Base-by-base conservation (phyloP, 2,329 filamentous ascomycete genomes). In the Cyclaneusma minus region DNA sequence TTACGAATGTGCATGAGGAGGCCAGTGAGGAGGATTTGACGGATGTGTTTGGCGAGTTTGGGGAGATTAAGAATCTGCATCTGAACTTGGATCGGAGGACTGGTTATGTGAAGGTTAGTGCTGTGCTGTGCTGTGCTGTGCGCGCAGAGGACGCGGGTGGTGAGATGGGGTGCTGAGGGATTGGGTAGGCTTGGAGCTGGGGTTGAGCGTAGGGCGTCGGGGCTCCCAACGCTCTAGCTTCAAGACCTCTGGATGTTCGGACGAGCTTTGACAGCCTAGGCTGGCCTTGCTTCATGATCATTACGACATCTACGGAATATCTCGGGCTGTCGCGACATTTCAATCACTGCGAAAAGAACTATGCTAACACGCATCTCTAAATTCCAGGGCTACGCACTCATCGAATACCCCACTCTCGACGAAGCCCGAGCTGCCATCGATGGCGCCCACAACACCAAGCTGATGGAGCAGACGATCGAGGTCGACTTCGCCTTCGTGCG, bases 401-500 rank as follows among this genome's bases (percentile, higher is more conserved):
- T 89, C 49, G 82, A 89, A 49, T 89, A 84, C 52, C 62, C 78
- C 2, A 87, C 80, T 1, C 59, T 84, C 21, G 64, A 73, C 36
- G 81, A 89, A 50, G 81, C 81, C 9, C 69, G 76, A 36, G 77
- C 75, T n/a, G 81, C 81, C 22, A 82, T 89, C 43, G 73, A 83
- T 48, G 75, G 72, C 41, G 76, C 77, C n/a, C 68, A 89, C 50
- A 61, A 71, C 35, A 70, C 73, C 21, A 80, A 85, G 51, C 58
- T 89, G 29, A 65, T 89, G 22, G 81, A 89, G 41, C 80, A 89
- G 60, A 82, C 75, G 6, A 65, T 89, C 36, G 58, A 66, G 32
- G 80, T 87, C 33, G 81, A 89, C 54, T 89, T 84, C 52, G 82
- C 80, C 2, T 89, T 89, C 47, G 81, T 89, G 32, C 61, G 81